Base-by-base conservation (phyloP, 108 stramenopile genomes). In the Chaetoceros muelleri region DNA sequence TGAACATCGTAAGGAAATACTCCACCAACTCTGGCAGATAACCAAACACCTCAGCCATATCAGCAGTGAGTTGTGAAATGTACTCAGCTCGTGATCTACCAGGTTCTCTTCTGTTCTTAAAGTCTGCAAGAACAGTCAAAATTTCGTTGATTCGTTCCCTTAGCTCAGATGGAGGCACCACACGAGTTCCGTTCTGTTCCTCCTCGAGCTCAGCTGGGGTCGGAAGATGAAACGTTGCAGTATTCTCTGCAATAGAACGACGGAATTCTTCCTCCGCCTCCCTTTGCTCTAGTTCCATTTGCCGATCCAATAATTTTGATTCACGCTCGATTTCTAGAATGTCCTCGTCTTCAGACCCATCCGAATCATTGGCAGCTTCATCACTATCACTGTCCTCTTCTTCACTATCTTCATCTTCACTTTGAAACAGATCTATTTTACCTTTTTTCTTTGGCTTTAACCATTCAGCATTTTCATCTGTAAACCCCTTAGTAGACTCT, bases 1-100 rank as follows among this genome's bases (percentile, higher is more conserved):
- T 72, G 66, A 98, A 95, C 80, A 97, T 87, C 54, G 83, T 76
- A 30, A 98, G 63, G 65, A 98, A 98, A 60, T 98, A 85, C 58
- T 95, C 93, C 24, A 95, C 71, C 47, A 99, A 81, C 64, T 98
- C 97, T 28, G 90, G 95, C 25, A 96, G 64, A 66, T 97, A 99
- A 26, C 96, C 97, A 70, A 95, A 94, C 52, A 97, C 83, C 48
- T 95, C 95, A 17, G 90, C 81, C 53, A 97, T 62, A 64, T 98
- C 98, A 21, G n/a, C 48, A 44, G 60, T 81, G 19, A 99, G 85
- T 64, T 75, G 75, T 56, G 92, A 94, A 53, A 96, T 70, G 71
- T 97, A 99, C 55, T 99, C 98, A 17, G 79, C 79, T 16, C 98
- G 80, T 22, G 93, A 67, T 18, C 93, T 72, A 25, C 76, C 84